Evolutionary conservation across 2,329 filamentous ascomycete species (phyloP).

Genomic region (Cryphonectria carpinicola): DNA sequence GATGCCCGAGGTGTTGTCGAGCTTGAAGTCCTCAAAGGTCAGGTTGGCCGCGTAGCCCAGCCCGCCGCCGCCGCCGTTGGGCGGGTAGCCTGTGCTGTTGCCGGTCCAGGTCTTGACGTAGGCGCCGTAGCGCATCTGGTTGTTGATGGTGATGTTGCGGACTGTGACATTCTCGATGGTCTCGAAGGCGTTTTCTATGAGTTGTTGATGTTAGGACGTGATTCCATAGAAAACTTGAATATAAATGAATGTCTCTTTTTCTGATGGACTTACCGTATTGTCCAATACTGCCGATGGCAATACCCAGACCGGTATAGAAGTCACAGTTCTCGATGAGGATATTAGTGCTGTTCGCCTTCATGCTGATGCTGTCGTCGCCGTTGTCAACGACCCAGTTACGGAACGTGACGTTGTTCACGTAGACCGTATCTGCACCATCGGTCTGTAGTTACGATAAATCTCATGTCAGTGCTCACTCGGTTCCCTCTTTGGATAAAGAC

Average conservation of each 20-base stretch:
- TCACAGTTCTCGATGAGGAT: slow-evolving; percentile 44
- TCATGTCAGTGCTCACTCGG: not conserved
- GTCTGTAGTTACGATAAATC: slow-evolving; percentile 8
- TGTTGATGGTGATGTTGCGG: slow-evolving; percentile 43
- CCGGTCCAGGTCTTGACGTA: slow-evolving; percentile 30
- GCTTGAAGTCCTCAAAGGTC: slow-evolving; percentile 31
- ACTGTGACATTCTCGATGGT: slow-evolving; percentile 33
- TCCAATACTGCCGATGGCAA: slow-evolving; percentile 45
- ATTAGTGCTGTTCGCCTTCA: slow-evolving; percentile 46
- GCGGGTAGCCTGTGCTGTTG: slow-evolving; percentile 22
- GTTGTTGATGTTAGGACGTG: not conserved
- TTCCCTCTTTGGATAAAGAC: no score
- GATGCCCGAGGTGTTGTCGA: slow-evolving; percentile 28
- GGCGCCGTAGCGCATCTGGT: slow-evolving; percentile 32
- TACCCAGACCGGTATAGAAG: slow-evolving; percentile 42
- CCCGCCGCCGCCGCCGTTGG: slow-evolving; percentile 29
- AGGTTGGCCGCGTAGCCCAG: slow-evolving; percentile 32
- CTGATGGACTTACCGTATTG: slow-evolving; percentile 39
- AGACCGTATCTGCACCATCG: slow-evolving; percentile 27
- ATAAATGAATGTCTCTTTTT: no score
- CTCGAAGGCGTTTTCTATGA: slow-evolving; percentile 19
- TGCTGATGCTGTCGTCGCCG: slow-evolving; percentile 43
- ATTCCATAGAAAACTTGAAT: no score
- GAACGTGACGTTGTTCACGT: slow-evolving; percentile 28
- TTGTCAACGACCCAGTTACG: slow-evolving; percentile 26